Percentiles rank a stretch among this genome's conserved stretches.
Evolutionary conservation across 805 yeast genomes (phyloP).

Genomic region (Tetrapisispora taiwanensis): DNA sequence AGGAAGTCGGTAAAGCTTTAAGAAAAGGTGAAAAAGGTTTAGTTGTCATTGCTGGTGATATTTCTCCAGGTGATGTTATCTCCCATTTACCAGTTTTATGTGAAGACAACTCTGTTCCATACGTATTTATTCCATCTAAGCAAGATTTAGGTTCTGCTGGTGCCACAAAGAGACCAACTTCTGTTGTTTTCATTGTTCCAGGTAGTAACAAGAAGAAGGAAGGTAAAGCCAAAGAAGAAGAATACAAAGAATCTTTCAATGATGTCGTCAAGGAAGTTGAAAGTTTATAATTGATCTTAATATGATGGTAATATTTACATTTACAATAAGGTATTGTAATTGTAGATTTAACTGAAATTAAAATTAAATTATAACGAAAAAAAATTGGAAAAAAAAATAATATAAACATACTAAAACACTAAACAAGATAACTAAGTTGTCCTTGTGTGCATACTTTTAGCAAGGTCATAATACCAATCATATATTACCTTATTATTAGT

Average conservation of each 20-base stretch:
- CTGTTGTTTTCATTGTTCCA: conserved; percentile 94
- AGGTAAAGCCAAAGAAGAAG: conserved; percentile 59
- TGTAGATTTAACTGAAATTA: background rate
- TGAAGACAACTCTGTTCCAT: conserved; percentile 89
- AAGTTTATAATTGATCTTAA: conserved; percentile 16
- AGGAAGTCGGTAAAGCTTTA: conserved; percentile 95
- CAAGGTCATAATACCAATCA: background rate
- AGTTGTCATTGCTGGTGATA: conserved; percentile 94
- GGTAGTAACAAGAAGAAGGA: conserved; percentile 83
- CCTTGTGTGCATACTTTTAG: conserved; percentile 2
- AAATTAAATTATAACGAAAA: background rate
- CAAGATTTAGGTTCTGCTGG: conserved; percentile 98
- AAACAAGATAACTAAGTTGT: background rate
- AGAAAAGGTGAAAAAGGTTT: conserved; percentile 98
- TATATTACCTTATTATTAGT: background rate
- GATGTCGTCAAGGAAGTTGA: conserved; percentile 86
- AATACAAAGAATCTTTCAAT: conserved; percentile 85
- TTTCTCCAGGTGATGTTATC: conserved; percentile 93
- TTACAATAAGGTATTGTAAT: background rate
- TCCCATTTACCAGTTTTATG: conserved; percentile 96
- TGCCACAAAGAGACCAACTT: conserved; percentile 97
- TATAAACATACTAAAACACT: background rate
- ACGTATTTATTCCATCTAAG: conserved; percentile 87
- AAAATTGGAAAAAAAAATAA: background rate
- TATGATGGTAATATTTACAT: background rate